phyloP scores from a whole-genome alignment of 1,284 basidiomycete species.

The Cutaneotrichosporon sp. region DNA sequence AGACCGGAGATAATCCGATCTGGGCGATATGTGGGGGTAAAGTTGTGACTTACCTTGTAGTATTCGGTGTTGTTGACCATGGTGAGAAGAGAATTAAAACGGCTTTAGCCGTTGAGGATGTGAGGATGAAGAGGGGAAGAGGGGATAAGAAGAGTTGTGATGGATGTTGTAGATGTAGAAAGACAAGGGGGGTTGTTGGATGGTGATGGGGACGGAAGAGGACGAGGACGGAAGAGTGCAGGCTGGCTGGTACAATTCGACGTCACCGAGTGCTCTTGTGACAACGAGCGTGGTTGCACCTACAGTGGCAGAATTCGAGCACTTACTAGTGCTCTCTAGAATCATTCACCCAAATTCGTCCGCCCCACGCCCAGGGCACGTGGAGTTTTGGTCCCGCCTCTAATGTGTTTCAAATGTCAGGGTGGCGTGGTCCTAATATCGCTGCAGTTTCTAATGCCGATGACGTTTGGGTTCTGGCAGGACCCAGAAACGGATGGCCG shows the following conservation, averaged over 20 bases:
- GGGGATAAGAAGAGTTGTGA: background rate
- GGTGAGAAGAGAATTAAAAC: background rate
- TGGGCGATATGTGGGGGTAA: background rate
- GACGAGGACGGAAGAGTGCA: background rate
- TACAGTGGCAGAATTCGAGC: no score
- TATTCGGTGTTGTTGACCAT: conserved; percentile 46
- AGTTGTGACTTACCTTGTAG: conserved; percentile 33
- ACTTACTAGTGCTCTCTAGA: no score
- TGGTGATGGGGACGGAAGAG: background rate
- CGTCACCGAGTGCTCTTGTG: no score
- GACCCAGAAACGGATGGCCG: no score
- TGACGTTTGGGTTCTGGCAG: no score
- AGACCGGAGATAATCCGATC: background rate
- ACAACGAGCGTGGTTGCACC: no score
- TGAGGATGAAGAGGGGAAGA: background rate
- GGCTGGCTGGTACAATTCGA: background rate
- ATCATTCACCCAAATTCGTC: no score
- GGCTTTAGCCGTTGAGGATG: background rate
- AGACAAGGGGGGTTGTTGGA: background rate
- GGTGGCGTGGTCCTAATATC: no score
- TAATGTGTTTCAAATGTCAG: no score
- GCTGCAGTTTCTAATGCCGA: no score
- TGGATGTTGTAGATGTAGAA: background rate
- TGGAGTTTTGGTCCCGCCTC: no score
- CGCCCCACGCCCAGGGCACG: no score